Conservation (phyloP, 2,329 filamentous ascomycete genomes). For the Microdochium nivale region DNA sequence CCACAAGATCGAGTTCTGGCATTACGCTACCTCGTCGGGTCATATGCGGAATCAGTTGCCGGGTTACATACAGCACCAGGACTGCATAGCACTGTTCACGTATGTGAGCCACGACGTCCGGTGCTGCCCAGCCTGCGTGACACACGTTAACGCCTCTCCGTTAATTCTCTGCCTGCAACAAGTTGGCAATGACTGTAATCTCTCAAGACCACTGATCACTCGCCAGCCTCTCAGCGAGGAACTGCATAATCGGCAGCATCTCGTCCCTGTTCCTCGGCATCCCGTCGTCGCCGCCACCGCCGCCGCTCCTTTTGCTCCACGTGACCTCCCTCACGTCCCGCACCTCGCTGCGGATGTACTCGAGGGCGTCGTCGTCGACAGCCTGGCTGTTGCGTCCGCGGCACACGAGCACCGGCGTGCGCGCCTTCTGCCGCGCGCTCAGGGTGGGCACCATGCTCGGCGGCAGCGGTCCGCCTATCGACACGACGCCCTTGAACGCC, state of each 20-base stretch:
- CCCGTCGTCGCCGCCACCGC: slow-evolving; percentile 46
- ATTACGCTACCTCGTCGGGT: too few relatives aligned
- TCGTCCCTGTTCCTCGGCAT: slow-evolving; percentile 83
- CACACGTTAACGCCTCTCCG: too few relatives aligned
- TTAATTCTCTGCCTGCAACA: too few relatives aligned
- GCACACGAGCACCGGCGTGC: slow-evolving; percentile 56
- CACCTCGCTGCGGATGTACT: slow-evolving; percentile 59
- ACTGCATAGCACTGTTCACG: too few relatives aligned
- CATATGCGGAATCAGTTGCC: too few relatives aligned
- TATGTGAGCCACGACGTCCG: too few relatives aligned
- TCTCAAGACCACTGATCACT: background rate
- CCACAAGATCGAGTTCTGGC: too few relatives aligned
- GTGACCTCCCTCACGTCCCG: slow-evolving; percentile 56
- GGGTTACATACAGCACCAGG: too few relatives aligned
- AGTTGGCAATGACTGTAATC: too few relatives aligned
- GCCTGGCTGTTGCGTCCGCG: slow-evolving; percentile 38
- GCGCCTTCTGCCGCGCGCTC: slow-evolving; percentile 41
- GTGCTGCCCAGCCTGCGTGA: too few relatives aligned
- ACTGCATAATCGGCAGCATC: slow-evolving; percentile 86
- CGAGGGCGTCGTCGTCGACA: slow-evolving; percentile 51
- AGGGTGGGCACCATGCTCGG: slow-evolving; percentile 38
- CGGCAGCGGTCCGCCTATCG: slow-evolving; percentile 53
- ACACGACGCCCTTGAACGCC: slow-evolving; percentile 48
- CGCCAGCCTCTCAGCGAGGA: slow-evolving; percentile 56
- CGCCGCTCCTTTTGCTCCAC: slow-evolving; percentile 45